Evolutionary conservation across 163 green algal genomes (phyloP).

Genomic region (Scenedesmus sp.): DNA sequence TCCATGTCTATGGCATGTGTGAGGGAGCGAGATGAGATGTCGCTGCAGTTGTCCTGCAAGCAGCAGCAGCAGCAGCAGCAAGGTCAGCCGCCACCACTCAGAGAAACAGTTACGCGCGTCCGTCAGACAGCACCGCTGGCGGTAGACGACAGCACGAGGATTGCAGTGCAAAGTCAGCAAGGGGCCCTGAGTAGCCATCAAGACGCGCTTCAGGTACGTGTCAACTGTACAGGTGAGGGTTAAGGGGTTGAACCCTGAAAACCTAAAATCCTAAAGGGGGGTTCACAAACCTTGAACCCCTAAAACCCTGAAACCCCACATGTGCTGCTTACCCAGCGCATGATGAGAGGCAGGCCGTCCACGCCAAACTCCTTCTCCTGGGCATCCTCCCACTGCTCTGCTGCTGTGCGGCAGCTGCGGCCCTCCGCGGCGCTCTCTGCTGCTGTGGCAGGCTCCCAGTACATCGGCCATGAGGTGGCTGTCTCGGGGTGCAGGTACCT

Average conservation of each 20-base stretch:
- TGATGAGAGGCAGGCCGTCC: conserved; percentile 25
- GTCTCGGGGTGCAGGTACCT: conserved; percentile 20
- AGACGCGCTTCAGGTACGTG: too few species aligned
- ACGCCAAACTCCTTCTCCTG: conserved; percentile 18
- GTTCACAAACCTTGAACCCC: background rate
- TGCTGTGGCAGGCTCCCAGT: conserved; percentile 13
- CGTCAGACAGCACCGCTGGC: background rate
- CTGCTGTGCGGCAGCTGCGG: conserved; percentile 14
- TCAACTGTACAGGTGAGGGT: too few species aligned
- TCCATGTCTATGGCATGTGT: conserved; percentile 30
- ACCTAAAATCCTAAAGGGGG: too few species aligned
- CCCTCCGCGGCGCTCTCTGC: conserved; percentile 20
- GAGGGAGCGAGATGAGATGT: conserved; percentile 4
- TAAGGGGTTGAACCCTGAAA: too few species aligned
- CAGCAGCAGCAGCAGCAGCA: background rate
- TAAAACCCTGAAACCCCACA: background rate
- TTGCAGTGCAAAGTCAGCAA: too few species aligned
- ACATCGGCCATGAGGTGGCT: conserved; percentile 7
- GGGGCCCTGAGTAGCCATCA: too few species aligned
- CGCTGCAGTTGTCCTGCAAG: conserved; percentile 31
- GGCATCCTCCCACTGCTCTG: conserved; percentile 27
- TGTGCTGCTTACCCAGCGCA: conserved; percentile 15
- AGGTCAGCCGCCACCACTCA: background rate
- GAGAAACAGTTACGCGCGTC: too few species aligned
- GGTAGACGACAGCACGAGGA: background rate